Percentiles rank a stretch among this genome's conserved stretches.
These are phyloP conservation scores for Pichia thaimueangensis DNA, from an alignment of 805 yeast genomes.

Conservation along the genomic window DNA sequence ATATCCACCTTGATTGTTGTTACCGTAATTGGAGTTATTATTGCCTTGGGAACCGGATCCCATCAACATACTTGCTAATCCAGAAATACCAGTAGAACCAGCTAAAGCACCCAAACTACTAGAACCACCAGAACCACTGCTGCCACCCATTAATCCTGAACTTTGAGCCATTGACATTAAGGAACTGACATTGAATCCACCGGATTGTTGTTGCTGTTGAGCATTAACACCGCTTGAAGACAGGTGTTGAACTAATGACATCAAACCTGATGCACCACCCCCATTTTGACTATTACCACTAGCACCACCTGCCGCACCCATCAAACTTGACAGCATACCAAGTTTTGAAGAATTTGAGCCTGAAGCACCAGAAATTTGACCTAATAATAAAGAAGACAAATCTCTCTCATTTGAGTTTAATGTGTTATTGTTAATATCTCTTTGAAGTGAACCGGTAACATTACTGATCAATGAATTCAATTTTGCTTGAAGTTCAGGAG, in stretches of 20 bases:
- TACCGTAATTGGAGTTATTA: neutral
- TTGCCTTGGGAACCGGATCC: neutral
- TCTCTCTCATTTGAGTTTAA: constrained; percentile 25
- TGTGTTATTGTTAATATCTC: constrained; percentile 19
- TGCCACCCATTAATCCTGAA: constrained; percentile 7
- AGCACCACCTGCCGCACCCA: constrained; percentile 14
- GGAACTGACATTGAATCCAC: constrained; percentile 26
- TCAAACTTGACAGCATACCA: constrained; percentile 22
- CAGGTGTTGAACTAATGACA: constrained; percentile 22
- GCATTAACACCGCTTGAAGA: constrained; percentile 23
- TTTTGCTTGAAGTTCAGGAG: constrained; percentile 28
- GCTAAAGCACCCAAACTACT: constrained; percentile 13
- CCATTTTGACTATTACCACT: constrained; percentile 1
- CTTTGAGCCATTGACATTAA: constrained; percentile 15
- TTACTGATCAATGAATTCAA: constrained; percentile 19
- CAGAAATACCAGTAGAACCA: no score
- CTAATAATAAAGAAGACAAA: constrained; percentile 23
- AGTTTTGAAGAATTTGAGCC: constrained; percentile 24
- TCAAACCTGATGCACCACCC: constrained; percentile 17
- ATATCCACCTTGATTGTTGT: constrained; percentile 1
- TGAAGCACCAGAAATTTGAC: constrained; percentile 24
- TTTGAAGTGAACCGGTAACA: constrained; percentile 21
- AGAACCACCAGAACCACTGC: neutral
- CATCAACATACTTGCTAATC: constrained; percentile 16
- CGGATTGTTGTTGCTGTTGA: constrained; percentile 18